Conservation (phyloP, 441 rosid species). For the Erodium texanum region DNA sequence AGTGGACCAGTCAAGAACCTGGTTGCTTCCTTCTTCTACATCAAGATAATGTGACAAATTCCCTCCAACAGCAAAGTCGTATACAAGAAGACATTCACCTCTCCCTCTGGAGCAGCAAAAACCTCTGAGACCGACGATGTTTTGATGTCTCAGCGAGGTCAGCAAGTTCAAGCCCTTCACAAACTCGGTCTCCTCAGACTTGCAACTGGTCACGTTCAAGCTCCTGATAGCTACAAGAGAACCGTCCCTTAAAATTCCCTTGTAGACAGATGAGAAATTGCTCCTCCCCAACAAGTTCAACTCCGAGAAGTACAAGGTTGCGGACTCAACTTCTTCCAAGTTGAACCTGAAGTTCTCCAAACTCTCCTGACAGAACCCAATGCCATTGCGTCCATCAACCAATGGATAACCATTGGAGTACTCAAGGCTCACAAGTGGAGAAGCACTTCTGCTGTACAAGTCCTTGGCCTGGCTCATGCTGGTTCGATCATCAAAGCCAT, state of each 20-base stretch:
- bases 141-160: slow-evolving; percentile 73
- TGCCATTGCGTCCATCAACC: slow-evolving; percentile 42
- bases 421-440: slow-evolving; percentile 77
- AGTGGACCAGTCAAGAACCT: slow-evolving; percentile 78
- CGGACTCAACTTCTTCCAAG: slow-evolving; percentile 79
- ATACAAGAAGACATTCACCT: slow-evolving; percentile 78
- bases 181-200: slow-evolving; percentile 77
- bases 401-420: slow-evolving; percentile 70
- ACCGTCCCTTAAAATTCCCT: slow-evolving; percentile 75
- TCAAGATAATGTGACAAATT: slow-evolving; percentile 55
- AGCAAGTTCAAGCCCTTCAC: slow-evolving; percentile 67
- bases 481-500: slow-evolving; percentile 31
- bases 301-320: slow-evolving; percentile 79
- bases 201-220: slow-evolving; percentile 70
- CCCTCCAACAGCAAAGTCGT: slow-evolving; percentile 75
- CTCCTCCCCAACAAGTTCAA: slow-evolving; percentile 59
- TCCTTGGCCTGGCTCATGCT: slow-evolving; percentile 49
- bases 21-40: slow-evolving; percentile 43
- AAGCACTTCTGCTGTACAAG: slow-evolving; percentile 54
- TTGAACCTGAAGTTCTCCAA: slow-evolving; percentile 61
- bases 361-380: slow-evolving; percentile 41
- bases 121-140: slow-evolving; percentile 64
- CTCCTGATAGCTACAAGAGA: slow-evolving; percentile 61
- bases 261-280: slow-evolving; percentile 59
- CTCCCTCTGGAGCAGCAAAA: slow-evolving; percentile 84